These are phyloP conservation scores for Jamesozyma hellenica DNA, from an alignment of 805 yeast species.

Conservation along the genomic window DNA sequence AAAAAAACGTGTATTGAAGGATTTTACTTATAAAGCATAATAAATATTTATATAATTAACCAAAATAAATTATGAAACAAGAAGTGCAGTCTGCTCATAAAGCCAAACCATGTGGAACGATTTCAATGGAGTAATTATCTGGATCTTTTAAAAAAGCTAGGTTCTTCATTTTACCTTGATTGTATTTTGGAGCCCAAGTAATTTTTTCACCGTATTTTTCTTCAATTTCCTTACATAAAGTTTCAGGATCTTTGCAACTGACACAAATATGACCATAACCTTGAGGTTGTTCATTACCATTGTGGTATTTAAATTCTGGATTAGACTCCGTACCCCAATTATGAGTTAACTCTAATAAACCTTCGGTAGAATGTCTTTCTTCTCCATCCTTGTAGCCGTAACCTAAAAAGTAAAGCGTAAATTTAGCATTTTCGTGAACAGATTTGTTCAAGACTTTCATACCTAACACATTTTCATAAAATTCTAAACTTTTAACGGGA, in stretches of 20 bases:
- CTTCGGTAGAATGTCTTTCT: conserved; percentile 40
- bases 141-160: conserved; percentile 79
- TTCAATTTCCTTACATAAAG: conserved; percentile 38
- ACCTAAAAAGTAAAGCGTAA: conserved; percentile 79
- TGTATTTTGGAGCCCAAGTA: conserved; percentile 49
- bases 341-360: conserved; percentile 81
- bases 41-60: no score
- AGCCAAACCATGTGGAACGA: conserved; percentile 36
- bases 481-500: conserved; percentile 61
- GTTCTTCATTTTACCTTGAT: conserved; percentile 45
- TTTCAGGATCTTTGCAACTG: conserved; percentile 48
- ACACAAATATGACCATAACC: conserved; percentile 87
- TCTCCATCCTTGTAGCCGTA: conserved; percentile 40
- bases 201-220: conserved; percentile 39
- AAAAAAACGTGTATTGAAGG: no score
- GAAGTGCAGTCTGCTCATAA: background rate
- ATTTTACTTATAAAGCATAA: no score
- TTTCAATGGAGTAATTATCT: conserved; percentile 79
- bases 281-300: conserved; percentile 66
- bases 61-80: no score
- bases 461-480: conserved; percentile 73
- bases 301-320: conserved; percentile 63
- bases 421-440: conserved; percentile 59
- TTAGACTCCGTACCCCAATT: conserved; percentile 93
- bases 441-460: conserved; percentile 55